These are phyloP conservation scores for Speleostelium caveatum DNA, from an alignment of 78 protist species.

Conservation along the genomic window DNA sequence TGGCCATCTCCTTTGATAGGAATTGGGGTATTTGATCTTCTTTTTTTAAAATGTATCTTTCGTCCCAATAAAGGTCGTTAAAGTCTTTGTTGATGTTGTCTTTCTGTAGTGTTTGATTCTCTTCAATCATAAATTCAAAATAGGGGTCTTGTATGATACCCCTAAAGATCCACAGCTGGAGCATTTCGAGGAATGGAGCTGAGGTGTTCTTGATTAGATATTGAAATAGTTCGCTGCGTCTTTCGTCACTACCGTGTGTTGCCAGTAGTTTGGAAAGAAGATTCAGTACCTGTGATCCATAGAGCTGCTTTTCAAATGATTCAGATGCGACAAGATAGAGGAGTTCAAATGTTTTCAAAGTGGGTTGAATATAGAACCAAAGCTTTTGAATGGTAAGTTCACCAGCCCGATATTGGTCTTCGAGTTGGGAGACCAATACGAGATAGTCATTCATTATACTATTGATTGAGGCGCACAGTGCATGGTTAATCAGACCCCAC, in stretches of 20 bases:
- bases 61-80: slow-evolving; percentile 79
- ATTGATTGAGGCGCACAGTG: slow-evolving; percentile 79
- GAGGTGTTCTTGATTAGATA: slow-evolving; percentile 67
- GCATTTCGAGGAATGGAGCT: slow-evolving; percentile 85
- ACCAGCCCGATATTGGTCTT: slow-evolving; percentile 30
- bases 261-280: slow-evolving; percentile 8
- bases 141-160: slow-evolving; percentile 85
- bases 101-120: slow-evolving; percentile 46
- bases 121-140: slow-evolving; percentile 85
- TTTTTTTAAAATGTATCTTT: slow-evolving; percentile 50
- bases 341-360: slow-evolving; percentile 26
- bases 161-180: slow-evolving; percentile 81
- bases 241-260: slow-evolving; percentile 32
- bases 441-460: slow-evolving; percentile 69
- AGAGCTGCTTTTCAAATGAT: background rate
- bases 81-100: slow-evolving; percentile 76
- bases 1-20: slow-evolving; percentile 1
- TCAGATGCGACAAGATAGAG: slow-evolving; percentile 21
- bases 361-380: slow-evolving; percentile 84
- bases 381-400: slow-evolving; percentile 73
- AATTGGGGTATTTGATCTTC: slow-evolving; percentile 65
- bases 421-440: slow-evolving; percentile 71
- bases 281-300: slow-evolving; percentile 63
- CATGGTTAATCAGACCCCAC: slow-evolving; percentile 78
- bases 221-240: slow-evolving; percentile 12